Conservation (phyloP, 305 asterid species). For the Solanum hybrid region DNA sequence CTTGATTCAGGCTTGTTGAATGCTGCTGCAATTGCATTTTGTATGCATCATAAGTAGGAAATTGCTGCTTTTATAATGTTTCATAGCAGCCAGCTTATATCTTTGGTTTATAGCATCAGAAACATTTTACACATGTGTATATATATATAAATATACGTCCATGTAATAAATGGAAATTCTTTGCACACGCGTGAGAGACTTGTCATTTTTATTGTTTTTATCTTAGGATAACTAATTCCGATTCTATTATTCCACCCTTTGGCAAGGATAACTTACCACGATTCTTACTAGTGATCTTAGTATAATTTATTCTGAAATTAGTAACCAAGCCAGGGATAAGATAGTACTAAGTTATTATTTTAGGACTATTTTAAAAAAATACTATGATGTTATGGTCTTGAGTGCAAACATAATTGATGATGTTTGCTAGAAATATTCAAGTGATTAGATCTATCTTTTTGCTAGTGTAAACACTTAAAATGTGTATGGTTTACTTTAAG, state of each 20-base stretch:
- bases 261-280: not conserved
- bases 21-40: slow-evolving; percentile 9
- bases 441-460: not conserved
- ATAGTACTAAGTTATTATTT: not conserved
- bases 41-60: slow-evolving; percentile 14
- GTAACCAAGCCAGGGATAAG: not conserved
- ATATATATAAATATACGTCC: not conserved
- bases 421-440: not conserved
- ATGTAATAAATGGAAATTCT: not conserved
- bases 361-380: not conserved
- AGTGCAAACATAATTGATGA: not conserved
- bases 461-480: not conserved
- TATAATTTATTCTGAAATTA: not conserved
- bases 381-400: not conserved
- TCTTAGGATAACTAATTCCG: not conserved
- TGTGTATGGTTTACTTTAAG: not conserved
- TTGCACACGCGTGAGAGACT: not conserved
- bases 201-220: not conserved
- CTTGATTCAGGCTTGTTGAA: slow-evolving; percentile 1
- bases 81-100: slow-evolving; percentile 6
- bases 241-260: not conserved
- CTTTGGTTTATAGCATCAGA: not conserved
- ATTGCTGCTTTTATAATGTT: not conserved
- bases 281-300: not conserved
- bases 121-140: not conserved